phyloP scores from a whole-genome alignment of 495 filamentous ascomycete genomes.

The Talaromyces borbonicus region DNA sequence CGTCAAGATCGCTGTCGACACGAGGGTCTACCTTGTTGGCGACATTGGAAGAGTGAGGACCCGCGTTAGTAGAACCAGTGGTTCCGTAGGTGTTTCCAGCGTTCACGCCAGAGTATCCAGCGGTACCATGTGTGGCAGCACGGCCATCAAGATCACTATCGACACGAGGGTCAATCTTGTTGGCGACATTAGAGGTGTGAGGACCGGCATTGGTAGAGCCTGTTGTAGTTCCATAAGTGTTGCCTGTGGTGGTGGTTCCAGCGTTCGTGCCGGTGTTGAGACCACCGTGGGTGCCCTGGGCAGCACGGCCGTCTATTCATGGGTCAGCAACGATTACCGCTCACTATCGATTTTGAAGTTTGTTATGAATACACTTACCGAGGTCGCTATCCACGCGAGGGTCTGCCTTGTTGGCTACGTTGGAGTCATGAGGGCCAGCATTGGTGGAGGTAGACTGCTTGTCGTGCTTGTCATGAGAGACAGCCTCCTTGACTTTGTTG shows the following conservation, averaged over 20 bases:
- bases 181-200: constrained; percentile 29
- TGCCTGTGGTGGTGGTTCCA: not conserved
- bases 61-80: constrained; percentile 8
- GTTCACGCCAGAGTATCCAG: not conserved
- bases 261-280: not conserved
- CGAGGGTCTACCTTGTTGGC: constrained; percentile 37
- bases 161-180: constrained; percentile 42
- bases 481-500: constrained; percentile 65
- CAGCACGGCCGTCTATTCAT: not conserved
- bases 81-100: not conserved
- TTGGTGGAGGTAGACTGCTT: constrained; percentile 13
- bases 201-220: constrained; percentile 17
- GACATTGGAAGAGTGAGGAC: constrained; percentile 25
- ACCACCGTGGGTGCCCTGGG: constrained; percentile 2
- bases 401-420: constrained; percentile 30
- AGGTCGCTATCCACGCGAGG: constrained; percentile 37
- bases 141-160: constrained; percentile 28
- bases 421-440: constrained; percentile 24
- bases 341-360: not conserved
- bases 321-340: not conserved
- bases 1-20: constrained; percentile 31
- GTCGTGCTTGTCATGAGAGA: constrained; percentile 33
- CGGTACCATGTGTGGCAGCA: not conserved
- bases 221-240: not conserved
- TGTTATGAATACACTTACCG: constrained; percentile 7